phyloP scores from a whole-genome alignment of 116 monocot genomes.

The Dioscorea cayenensis region DNA sequence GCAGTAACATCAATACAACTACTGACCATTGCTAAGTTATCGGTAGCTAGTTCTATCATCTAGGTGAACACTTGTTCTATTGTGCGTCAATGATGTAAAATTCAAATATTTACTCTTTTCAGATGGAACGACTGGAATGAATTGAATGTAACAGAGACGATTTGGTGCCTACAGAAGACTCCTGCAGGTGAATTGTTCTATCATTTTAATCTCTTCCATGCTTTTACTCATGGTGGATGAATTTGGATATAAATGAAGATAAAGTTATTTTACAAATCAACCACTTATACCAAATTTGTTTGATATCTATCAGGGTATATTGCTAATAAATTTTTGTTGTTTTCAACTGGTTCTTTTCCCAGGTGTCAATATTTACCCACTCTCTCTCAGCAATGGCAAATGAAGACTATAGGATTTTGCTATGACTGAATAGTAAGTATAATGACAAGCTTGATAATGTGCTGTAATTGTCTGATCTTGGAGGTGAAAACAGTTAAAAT shows the following conservation, averaged over 20 bases:
- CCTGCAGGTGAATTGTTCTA: background rate
- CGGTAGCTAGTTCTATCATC: background rate
- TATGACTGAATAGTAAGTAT: background rate
- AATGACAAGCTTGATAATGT: too few relatives aligned
- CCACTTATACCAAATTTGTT: too few relatives aligned
- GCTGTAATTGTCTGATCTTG: too few relatives aligned
- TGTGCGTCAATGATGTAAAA: background rate
- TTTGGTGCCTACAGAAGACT: background rate
- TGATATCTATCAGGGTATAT: too few relatives aligned
- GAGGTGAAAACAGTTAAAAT: too few relatives aligned
- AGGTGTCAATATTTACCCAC: too few relatives aligned
- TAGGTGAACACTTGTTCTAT: background rate
- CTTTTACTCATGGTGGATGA: background rate
- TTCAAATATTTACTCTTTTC: background rate
- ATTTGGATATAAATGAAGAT: background rate
- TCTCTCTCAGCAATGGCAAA: background rate
- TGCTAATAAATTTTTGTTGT: too few relatives aligned
- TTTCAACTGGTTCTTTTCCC: too few relatives aligned
- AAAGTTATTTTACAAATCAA: background rate
- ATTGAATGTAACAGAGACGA: background rate
- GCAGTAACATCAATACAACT: too few relatives aligned
- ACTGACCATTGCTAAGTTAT: too few relatives aligned
- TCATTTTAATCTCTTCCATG: background rate
- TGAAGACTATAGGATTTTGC: background rate
- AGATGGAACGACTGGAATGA: constrained; percentile 26